Evolutionary conservation across 225 moss, liverwort and hornwort species (phyloP).

Genomic region (Bryum argenteum): DNA sequence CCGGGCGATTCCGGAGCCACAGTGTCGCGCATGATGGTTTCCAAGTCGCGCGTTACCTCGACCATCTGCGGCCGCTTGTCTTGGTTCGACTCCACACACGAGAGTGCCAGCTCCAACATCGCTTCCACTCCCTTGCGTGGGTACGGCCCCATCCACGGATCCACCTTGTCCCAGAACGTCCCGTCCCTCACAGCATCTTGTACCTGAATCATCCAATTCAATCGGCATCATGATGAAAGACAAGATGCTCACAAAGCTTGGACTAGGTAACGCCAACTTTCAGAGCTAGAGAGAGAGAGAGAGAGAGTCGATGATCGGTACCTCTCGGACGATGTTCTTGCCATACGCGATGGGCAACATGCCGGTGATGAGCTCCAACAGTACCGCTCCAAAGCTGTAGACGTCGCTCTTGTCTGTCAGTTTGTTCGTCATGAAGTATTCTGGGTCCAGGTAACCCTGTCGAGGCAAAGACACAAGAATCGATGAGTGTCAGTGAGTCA

Average conservation of each 20-base stretch:
- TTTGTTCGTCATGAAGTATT: conserved; percentile 89
- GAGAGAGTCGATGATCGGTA: conserved; percentile 18
- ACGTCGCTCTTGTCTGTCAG: conserved; percentile 96
- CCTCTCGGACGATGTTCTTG: conserved; percentile 78
- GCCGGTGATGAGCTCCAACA: conserved; percentile 84
- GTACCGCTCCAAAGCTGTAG: conserved; percentile 86
- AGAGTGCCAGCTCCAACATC: conserved; percentile 48
- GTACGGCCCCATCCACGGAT: conserved; percentile 67
- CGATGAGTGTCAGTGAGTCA: not conserved
- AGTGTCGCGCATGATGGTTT: conserved; percentile 56
- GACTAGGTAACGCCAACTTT: too few relatives aligned
- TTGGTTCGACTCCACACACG: conserved; percentile 51
- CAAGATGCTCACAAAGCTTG: too few relatives aligned
- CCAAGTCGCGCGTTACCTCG: conserved; percentile 65
- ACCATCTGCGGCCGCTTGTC: conserved; percentile 73
- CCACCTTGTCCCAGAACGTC: conserved; percentile 48
- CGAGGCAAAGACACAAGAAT: not conserved
- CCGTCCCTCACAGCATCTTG: conserved; percentile 31
- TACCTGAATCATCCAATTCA: conserved; percentile 8
- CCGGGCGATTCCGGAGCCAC: conserved; percentile 29
- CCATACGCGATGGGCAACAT: conserved; percentile 68
- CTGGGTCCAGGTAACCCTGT: conserved; percentile 85
- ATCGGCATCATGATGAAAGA: too few relatives aligned
- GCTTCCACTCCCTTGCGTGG: conserved; percentile 63
- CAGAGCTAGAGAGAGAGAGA: too few relatives aligned